Conservation (phyloP, 768 basidiomycete genomes). For the Auricularia sp. region DNA sequence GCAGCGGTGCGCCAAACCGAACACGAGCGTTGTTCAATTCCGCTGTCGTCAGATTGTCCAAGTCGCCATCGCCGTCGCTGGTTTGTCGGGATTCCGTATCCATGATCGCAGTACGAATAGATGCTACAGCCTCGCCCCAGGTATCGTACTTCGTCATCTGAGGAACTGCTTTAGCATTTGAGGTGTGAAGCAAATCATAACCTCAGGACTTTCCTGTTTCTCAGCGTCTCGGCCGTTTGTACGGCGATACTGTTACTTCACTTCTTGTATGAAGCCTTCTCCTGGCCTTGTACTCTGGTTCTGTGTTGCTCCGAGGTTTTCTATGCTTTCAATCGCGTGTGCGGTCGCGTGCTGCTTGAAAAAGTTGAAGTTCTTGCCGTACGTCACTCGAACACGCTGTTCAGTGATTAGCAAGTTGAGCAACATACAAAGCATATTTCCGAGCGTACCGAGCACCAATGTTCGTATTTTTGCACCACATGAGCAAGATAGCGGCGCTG, state of each 20-base stretch:
- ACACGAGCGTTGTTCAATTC: background rate
- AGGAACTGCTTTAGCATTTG: background rate
- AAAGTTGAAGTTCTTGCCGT: constrained; percentile 22
- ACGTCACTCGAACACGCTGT: constrained; percentile 13
- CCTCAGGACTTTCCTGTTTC: constrained; percentile 17
- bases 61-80: background rate
- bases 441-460: background rate
- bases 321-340: constrained; percentile 20
- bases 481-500: constrained; percentile 11
- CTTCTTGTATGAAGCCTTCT: constrained; percentile 25
- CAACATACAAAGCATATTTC: no score
- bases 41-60: background rate
- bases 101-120: constrained; percentile 17
- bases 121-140: constrained; percentile 11
- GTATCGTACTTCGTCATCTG: background rate
- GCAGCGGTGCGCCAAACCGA: background rate
- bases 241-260: constrained; percentile 19
- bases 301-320: constrained; percentile 19
- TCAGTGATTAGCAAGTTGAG: background rate
- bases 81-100: background rate
- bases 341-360: constrained; percentile 20
- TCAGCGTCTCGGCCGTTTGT: constrained; percentile 23
- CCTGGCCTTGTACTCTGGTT: constrained; percentile 22
- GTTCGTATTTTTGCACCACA: background rate
- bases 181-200: background rate